A percentile compares a stretch with the other conserved stretches of the same genome.
Conservation (phyloP, 371 early-diverging fungal species). For the Mycotypha africana region DNA sequence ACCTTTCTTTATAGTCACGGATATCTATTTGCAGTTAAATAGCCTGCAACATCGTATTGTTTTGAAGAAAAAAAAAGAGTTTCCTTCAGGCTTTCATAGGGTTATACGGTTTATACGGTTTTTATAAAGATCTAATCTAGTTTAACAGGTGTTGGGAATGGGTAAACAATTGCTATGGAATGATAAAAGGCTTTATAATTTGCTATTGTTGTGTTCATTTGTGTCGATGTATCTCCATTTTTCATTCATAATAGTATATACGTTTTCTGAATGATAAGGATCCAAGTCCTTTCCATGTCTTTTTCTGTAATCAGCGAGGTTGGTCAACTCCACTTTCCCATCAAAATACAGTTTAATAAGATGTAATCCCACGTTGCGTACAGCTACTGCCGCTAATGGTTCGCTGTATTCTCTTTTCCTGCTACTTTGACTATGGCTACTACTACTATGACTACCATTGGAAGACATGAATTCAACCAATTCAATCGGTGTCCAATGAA, state of each 20-base stretch:
- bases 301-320: background rate
- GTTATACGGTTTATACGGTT: too few species aligned
- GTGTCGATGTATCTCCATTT: slow-evolving; percentile 9
- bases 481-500: background rate
- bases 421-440: too few species aligned
- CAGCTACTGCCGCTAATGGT: background rate
- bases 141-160: too few species aligned
- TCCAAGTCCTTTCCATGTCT: background rate
- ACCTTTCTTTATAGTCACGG: too few species aligned
- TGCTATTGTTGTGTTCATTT: background rate
- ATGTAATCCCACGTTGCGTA: slow-evolving; percentile 14
- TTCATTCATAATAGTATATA: slow-evolving; percentile 5
- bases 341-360: slow-evolving; percentile 16
- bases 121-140: too few species aligned
- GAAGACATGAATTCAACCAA: slow-evolving; percentile 3
- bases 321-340: slow-evolving; percentile 8
- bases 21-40: too few species aligned
- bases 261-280: slow-evolving; percentile 7
- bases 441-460: too few species aligned
- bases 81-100: too few species aligned
- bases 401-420: background rate
- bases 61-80: too few species aligned
- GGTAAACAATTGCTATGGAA: too few species aligned
- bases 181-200: too few species aligned
- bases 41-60: too few species aligned